A percentile compares a stretch with the other conserved stretches of the same genome.
phyloP scores from a whole-genome alignment of 192 early-diverging fungal species.

The Coemansia sp. region DNA sequence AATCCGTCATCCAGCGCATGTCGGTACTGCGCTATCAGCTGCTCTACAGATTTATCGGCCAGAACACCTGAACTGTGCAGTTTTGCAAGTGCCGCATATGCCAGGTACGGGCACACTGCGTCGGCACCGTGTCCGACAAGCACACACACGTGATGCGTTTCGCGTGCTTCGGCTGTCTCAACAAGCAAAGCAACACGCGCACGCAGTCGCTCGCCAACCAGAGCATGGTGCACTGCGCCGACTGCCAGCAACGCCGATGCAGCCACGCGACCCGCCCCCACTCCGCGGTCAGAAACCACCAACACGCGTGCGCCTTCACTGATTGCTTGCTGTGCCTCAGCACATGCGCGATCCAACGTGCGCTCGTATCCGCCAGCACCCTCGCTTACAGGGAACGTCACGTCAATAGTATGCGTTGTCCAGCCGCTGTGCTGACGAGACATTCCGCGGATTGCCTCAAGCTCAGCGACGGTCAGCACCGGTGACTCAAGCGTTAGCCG shows the following conservation, averaged over 20 bases:
- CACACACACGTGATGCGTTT: conserved; percentile 95
- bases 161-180: conserved; percentile 92
- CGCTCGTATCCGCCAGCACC: conserved; percentile 75
- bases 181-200: conserved; percentile 83
- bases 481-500: conserved; percentile 83
- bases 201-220: conserved; percentile 86
- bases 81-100: conserved; percentile 86
- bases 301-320: conserved; percentile 73
- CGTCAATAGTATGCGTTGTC: conserved; percentile 70
- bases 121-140: conserved; percentile 95
- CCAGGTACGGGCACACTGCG: conserved; percentile 91
- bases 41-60: conserved; percentile 49
- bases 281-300: conserved; percentile 75
- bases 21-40: conserved; percentile 80
- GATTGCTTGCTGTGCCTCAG: conserved; percentile 81
- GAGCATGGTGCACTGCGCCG: conserved; percentile 91
- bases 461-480: conserved; percentile 79
- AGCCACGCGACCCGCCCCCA: conserved; percentile 66
- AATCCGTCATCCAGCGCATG: conserved; percentile 92
- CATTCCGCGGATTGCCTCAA: conserved; percentile 75
- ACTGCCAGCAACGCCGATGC: conserved; percentile 83
- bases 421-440: conserved; percentile 65
- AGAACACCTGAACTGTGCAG: conserved; percentile 80
- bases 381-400: conserved; percentile 73
- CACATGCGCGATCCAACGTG: conserved; percentile 85